Evolutionary conservation across 2,329 filamentous ascomycete genomes (phyloP), one percentile per base, ranked within the genome.

Genomic region (Colletotrichum noveboracense): DNA sequence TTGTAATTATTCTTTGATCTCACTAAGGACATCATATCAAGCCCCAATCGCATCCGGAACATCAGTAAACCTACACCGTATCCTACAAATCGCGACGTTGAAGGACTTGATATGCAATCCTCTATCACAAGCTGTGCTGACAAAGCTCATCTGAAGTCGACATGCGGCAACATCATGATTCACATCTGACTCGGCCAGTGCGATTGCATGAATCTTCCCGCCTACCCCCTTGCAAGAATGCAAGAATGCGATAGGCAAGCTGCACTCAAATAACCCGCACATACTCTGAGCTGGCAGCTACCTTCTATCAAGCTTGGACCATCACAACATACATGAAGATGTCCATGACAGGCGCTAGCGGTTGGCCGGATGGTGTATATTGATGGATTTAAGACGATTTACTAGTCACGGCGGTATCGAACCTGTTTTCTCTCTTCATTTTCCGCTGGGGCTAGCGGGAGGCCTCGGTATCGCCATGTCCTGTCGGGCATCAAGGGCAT

Each of bases 131-230:
- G 43, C 43, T 48, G 43, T 48, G 43, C 55, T 58, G 24, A 26
- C n/a, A 64, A 34, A n/a, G 7, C 18, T 24, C 60, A 36, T 34
- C 64, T 66, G 38, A 66, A 32, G 24, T 66, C 4, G 28, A 66
- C n/a, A 16, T 36, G 66, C 66, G 30, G 30, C 32, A 32, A 38
- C n/a, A 58, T 32, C 52, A 28, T 38, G 62, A 68, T 55, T 28
- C 14, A 3, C 30, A 58, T 58, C 21, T 56, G 66, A 58, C 52
- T 58, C 66, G 30, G 32, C 66, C 52, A 58, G 18, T 68, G 52
- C 32, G 66, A 56, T 38, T 68, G 66, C 52, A 58, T 56, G 34
- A 68, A 58, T 24, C 32, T 68, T 58, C 14, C 66, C 66, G 66
- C 66, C 66, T 32, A 36, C 48, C 30, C 52, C 52, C 66, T 58